Conservation (phyloP, 2,329 filamentous ascomycete species). For the Trichoderma endophyticum region DNA sequence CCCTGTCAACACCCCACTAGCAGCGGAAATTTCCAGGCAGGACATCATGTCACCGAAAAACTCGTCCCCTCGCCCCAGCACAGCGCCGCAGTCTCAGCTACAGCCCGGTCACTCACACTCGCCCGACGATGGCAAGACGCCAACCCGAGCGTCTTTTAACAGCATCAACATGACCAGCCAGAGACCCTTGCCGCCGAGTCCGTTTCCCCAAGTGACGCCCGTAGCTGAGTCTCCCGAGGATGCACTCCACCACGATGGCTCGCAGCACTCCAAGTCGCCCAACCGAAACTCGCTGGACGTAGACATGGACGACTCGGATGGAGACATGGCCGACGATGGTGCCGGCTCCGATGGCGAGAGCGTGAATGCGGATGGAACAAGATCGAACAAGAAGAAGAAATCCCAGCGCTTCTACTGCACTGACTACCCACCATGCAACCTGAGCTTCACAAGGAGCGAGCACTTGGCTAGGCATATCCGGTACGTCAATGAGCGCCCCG, state of each 20-base stretch:
- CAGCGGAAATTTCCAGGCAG: slow-evolving; percentile 32
- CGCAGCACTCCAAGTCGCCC: slow-evolving; percentile 60
- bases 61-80: slow-evolving; percentile 35
- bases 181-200: slow-evolving; percentile 51
- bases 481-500: slow-evolving; percentile 41
- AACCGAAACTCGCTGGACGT: slow-evolving; percentile 61
- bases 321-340: slow-evolving; percentile 53
- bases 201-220: slow-evolving; percentile 50
- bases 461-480: slow-evolving; percentile 92
- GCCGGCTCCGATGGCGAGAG: slow-evolving; percentile 63
- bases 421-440: slow-evolving; percentile 86
- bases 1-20: slow-evolving; percentile 45
- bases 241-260: slow-evolving; percentile 45
- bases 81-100: slow-evolving; percentile 32
- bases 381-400: slow-evolving; percentile 90
- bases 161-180: slow-evolving; percentile 43
- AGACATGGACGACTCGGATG: slow-evolving; percentile 74
- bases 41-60: slow-evolving; percentile 38
- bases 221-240: slow-evolving; percentile 46
- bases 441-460: slow-evolving; percentile 95
- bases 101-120: slow-evolving; percentile 25
- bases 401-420: slow-evolving; percentile 95
- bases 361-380: slow-evolving; percentile 60
- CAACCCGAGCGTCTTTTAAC: slow-evolving; percentile 57
- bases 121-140: slow-evolving; percentile 54